Evolutionary conservation across 495 filamentous ascomycete genomes (phyloP).

Genomic region (Alectoria sarmentosa): DNA sequence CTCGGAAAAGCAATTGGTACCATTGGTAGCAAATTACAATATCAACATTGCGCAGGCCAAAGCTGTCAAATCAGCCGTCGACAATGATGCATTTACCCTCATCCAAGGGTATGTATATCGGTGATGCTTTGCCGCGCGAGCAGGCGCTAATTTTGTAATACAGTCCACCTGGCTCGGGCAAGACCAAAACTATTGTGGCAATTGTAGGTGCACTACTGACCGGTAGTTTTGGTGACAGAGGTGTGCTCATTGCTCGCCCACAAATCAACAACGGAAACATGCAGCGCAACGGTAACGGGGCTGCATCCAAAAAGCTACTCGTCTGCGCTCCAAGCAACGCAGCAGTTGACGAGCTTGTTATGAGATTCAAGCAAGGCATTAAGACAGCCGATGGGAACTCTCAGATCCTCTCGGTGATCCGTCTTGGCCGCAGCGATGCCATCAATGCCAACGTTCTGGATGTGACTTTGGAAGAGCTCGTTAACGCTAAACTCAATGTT

Average conservation of each 20-base stretch:
- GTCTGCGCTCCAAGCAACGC: conserved; percentile 97
- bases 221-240: conserved; percentile 45
- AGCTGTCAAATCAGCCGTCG: conserved; percentile 81
- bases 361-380: conserved; percentile 83
- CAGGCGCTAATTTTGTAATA: neutral
- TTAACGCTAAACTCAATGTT: conserved; percentile 60
- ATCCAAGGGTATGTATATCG: conserved; percentile 68
- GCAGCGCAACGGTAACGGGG: conserved; percentile 26
- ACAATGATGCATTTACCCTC: conserved; percentile 92
- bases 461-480: conserved; percentile 89
- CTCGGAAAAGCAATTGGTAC: conserved; percentile 58
- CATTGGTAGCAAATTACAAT: conserved; percentile 64
- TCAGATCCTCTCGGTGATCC: conserved; percentile 73
- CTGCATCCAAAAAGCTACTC: conserved; percentile 72
- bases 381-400: conserved; percentile 65
- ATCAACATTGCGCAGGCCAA: conserved; percentile 89
- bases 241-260: conserved; percentile 45
- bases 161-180: conserved; percentile 86
- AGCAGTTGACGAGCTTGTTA: conserved; percentile 91
- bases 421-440: conserved; percentile 87
- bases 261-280: conserved; percentile 26
- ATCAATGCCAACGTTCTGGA: conserved; percentile 86
- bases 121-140: neutral
- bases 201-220: conserved; percentile 86
- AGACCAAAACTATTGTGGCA: conserved; percentile 96